Evolutionary conservation across 202 grass and related monocot genomes (phyloP), one percentile per base, ranked within the genome.

Genomic region (Zoysia matrella): DNA sequence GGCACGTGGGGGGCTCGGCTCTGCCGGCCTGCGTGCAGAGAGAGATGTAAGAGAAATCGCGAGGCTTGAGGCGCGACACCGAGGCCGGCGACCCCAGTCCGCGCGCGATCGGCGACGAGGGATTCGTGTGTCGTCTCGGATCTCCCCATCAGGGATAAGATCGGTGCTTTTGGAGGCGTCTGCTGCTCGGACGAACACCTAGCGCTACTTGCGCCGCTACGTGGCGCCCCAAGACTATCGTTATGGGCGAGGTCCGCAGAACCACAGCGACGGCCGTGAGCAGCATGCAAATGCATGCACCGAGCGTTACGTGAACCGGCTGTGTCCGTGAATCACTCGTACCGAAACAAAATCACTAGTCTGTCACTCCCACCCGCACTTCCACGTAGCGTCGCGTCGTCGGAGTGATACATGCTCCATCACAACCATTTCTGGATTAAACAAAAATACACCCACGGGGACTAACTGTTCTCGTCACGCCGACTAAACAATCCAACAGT

Each of bases 371-470:
- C 22, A 30, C 22, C 22, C 22, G 22, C 22, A 30, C 22, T 30
- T 30, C 22, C 22, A 30, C 22, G 22, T 30, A 30, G 22, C 22
- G 22, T 30, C 22, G 22, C 22, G 22, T 30, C 22, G 22, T 30
- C 22, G 22, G 22, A 30, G 22, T 30, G 22, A 30, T 14, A 54
- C 52, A 54, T 14, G 52, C 11, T 54, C 11, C 39, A 6, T 1
- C 2, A 2, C 13, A 42, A 76, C n/a, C 52, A 52, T 79, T 69
- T 79, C 15, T 68, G 47, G n/a, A 83, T 88, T 69, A 80, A 70
- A 80, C 2, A 84, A 76, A 69, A 4, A 16, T 16, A 60, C 11
- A 6, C 6, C 54, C 14, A n/a, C 22, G 22, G 22, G 14, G 54
- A 56, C 14, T 71, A 67, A 53, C 10, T 40, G 52, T 3, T 52